Conservation (phyloP, 2,329 filamentous ascomycete species). For the Verticillium albo-atrum region DNA sequence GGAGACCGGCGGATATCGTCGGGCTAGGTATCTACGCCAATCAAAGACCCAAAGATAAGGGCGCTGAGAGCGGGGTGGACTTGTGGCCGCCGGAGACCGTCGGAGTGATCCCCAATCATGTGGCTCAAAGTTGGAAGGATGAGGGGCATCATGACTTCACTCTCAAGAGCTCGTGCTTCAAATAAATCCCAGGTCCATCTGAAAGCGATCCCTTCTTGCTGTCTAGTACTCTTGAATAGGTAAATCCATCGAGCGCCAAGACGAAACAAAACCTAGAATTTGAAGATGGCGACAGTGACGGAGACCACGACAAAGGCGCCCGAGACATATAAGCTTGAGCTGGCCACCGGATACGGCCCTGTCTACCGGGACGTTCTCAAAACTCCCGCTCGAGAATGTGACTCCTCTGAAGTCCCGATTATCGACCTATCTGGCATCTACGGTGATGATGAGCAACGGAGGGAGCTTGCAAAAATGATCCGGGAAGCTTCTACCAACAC, state of each 20-base stretch:
- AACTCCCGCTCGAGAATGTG: slow-evolving; percentile 32
- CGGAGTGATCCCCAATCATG: background rate
- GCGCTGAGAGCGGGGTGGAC: background rate
- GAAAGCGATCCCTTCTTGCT: too few relatives aligned
- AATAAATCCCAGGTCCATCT: background rate
- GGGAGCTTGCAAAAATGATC: slow-evolving; percentile 30
- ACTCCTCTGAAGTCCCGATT: slow-evolving; percentile 37
- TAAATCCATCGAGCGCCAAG: too few relatives aligned
- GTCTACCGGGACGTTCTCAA: slow-evolving; percentile 37
- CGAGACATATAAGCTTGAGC: slow-evolving; percentile 33
- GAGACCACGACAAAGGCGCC: slow-evolving; percentile 9
- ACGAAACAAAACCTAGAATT: background rate
- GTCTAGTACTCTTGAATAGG: too few relatives aligned
- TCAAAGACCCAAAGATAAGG: background rate
- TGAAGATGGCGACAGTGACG: slow-evolving; percentile 9
- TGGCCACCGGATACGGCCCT: slow-evolving; percentile 37
- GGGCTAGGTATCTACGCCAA: background rate
- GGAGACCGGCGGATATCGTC: slow-evolving; percentile 1
- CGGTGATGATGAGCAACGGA: slow-evolving; percentile 27
- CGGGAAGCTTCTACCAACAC: slow-evolving; percentile 34
- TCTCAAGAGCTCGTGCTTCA: background rate
- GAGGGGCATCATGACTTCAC: background rate
- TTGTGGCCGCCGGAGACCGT: background rate
- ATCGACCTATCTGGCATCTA: slow-evolving; percentile 35
- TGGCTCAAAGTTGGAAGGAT: background rate